Evolutionary conservation across 2,329 filamentous ascomycete genomes (phyloP), one percentile per base, ranked within the genome.

Genomic region (Penicillium brevicompactum): DNA sequence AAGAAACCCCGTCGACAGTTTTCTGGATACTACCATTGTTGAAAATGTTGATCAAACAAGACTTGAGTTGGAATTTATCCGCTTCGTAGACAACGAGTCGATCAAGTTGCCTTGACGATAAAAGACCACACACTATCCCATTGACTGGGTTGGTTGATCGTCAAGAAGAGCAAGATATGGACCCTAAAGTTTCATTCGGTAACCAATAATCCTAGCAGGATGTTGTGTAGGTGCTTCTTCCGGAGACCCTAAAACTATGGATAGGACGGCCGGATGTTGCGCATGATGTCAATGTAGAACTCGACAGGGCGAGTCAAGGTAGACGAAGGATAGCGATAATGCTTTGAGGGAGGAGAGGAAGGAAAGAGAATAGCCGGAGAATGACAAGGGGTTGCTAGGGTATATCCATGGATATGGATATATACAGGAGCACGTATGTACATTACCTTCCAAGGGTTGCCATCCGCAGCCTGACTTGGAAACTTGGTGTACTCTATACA

Each of bases 21-120:
- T 18, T 52, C 32, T 49, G 5, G 16, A 45, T 18, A 18, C 46
- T 50, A 6, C 38, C 48, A 46, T 54, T 9, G 13, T 59, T 30
- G 4, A 58, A 27, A 18, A 61, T 8, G 3, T 60, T 46, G 31
- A 61, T 55, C 3, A 47, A 22, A 45, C 54, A 59, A 49, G 31
- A 11, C 5, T 38, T n/a, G 4, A 51, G 43, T 7, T 16, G 16
- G 30, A 60, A 58, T 16, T 47, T 56, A 3, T 61, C 52, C 24
- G 53, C 57, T 16, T 57, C 55, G 30, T 61, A 63, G 4, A 55
- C 34, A 0, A 11, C 46, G n/a, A 63, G 56, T 44, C 45, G 54
- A 56, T 61, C 55, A 34, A 59, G 43, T 34, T 53, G 40, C 16
- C 27, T 51, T 16, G 45, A n/a, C 21, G 52, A 53, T 22, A 56